Base-by-base conservation (phyloP, 768 basidiomycete species). In the Russula sp. region DNA sequence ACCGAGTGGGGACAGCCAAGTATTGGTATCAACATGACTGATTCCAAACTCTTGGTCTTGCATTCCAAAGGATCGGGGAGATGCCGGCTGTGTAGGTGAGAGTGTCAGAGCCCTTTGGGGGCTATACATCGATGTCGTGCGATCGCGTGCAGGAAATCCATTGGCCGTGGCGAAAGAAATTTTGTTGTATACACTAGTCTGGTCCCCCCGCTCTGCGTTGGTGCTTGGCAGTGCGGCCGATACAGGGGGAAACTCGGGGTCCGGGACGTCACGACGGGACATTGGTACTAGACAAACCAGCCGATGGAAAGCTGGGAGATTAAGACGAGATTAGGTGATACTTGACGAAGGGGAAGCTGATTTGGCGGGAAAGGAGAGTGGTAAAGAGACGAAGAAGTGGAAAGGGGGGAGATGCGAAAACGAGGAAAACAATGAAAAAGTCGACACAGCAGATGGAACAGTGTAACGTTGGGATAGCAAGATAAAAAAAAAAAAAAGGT, bases 11-110 rank as follows among this genome's bases (percentile, higher is more conserved):
- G 68, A 65, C 57, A 69, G 61, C 75, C 76, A 77, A 66, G 62
- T 10, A 54, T 59, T 59, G 52, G 47, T 53, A 54, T 75, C 77
- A 61, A 68, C 55, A 66, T 32, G 47, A 49, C 67, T 66, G 68
- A 68, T 62, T 57, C 59, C 70, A 71, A 71, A 78, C 70, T 76
- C 77, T 69, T 73, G 75, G 66, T 76, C 77, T 48, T 72, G 75
- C 57, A 76, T 75, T 67, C 75, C 75, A 68, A 72, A 70, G 18
- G 70, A 68, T 68, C 75, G 75, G 66, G 75, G 68, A 47, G 50
- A 63, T 66, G 75, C 71, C 72, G 76, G 68, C 22, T 56, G 59
- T 40, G 69, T 66, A 45, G 72, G 59, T 31, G 51, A 69, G 45
- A 64, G 53, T 32, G 68, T 62, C 62, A 67, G 55, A 31, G 57